Evolutionary conservation across 2,329 filamentous ascomycete species (phyloP).

Genomic region (Acrocalymma vagum): DNA sequence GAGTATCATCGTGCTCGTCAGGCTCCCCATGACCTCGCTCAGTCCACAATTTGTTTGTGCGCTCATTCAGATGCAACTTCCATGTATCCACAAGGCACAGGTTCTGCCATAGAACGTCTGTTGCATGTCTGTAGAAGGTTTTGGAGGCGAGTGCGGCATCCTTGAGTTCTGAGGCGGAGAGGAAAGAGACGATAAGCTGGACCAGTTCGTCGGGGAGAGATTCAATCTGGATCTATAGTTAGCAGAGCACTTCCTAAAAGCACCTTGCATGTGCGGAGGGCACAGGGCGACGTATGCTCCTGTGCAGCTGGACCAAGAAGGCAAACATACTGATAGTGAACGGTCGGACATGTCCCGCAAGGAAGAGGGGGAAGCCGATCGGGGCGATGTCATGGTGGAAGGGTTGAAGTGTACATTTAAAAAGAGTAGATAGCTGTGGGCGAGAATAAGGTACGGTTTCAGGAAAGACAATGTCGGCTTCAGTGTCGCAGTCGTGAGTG

Average conservation of each 20-base stretch:
- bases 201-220: conserved; percentile 53
- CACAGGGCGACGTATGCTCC: no score
- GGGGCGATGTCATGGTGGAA: no score
- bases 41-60: conserved; percentile 17
- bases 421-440: no score
- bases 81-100: conserved; percentile 52
- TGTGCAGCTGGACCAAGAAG: no score
- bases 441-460: no score
- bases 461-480: no score
- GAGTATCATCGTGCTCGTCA: conserved; percentile 51
- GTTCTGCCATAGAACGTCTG: conserved; percentile 50
- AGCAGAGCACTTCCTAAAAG: conserved; percentile 11
- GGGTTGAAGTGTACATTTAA: no score
- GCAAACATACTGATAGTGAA: no score
- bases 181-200: conserved; percentile 46
- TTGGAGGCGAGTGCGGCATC: conserved; percentile 43
- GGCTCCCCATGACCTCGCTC: conserved; percentile 22
- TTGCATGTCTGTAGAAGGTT: conserved; percentile 46
- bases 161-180: conserved; percentile 40
- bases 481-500: no score
- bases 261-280: no score
- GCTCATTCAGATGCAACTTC: conserved; percentile 30
- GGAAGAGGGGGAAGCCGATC: no score
- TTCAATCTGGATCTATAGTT: conserved; percentile 28
- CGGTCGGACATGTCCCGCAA: no score